These are phyloP conservation scores for Opeltia flavorubescens DNA, from an alignment of 495 filamentous ascomycete genomes.

Conservation along the genomic window DNA sequence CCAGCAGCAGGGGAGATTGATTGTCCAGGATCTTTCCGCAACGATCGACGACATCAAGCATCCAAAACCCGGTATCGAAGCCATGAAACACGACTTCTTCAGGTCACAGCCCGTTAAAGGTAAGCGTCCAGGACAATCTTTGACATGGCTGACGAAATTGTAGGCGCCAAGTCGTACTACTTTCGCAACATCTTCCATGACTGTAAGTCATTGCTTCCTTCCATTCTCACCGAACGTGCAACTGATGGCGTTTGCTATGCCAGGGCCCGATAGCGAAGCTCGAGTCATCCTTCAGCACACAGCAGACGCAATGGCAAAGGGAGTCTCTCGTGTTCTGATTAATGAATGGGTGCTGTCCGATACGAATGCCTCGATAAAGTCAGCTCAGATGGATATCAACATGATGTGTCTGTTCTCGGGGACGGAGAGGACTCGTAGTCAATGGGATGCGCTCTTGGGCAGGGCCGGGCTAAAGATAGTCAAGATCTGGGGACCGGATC, in stretches of 20 bases:
- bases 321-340: conserved; percentile 32
- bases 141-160: neutral
- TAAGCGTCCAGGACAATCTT: neutral
- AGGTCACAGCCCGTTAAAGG: conserved; percentile 33
- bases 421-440: conserved; percentile 24
- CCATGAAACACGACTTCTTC: conserved; percentile 32
- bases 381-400: conserved; percentile 22
- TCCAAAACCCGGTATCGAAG: neutral
- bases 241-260: too few species aligned
- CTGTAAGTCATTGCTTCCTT: conserved; percentile 10
- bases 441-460: conserved; percentile 24
- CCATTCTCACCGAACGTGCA: neutral
- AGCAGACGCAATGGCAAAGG: conserved; percentile 25
- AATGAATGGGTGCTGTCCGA: conserved; percentile 33
- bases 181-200: conserved; percentile 34
- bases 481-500: conserved; percentile 22
- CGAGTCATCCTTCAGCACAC: conserved; percentile 14
- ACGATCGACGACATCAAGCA: neutral
- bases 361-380: conserved; percentile 16
- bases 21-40: neutral
- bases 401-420: conserved; percentile 26
- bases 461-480: conserved; percentile 23
- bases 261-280: conserved; percentile 22
- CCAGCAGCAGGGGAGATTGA: neutral
- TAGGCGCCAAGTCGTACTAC: conserved; percentile 32